Base-by-base conservation (phyloP, 768 basidiomycete genomes). In the Podaxis carcinomalis region DNA sequence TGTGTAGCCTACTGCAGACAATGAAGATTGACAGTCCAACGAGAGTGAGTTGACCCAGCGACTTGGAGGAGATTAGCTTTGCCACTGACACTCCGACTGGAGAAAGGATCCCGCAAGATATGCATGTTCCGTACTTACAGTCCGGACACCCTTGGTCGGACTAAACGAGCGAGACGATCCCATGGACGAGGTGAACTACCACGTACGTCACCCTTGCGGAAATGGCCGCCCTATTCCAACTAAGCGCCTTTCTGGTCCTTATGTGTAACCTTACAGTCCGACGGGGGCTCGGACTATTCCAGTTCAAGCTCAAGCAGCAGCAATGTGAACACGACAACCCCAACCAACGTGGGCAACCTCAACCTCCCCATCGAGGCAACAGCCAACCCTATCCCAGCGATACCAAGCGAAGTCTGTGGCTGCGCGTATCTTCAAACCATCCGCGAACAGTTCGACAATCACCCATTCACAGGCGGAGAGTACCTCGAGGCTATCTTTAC, bases 401-500 rank as follows among this genome's bases (percentile, higher is more conserved):
- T 44, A 21, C 53, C 32, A 64, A 70, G 62, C 68, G 73, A 73
- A 63, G 57, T 68, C 57, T 77, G 75, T 73, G 86, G 84, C 63
- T 88, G 86, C 78, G 83, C 79, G 55, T 87, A 83, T 70, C 81
- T 88, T 51, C 82, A 83, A 70, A 74, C 80, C 64, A 79, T 88
- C 65, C 82, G 81, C 66, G 77, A 77, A 57, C 85, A 85, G 61
- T 69, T 88, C 71, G 81, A 79, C 66, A 76, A 72, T 47, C 82
- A 75, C 63, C 71, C 70, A 57, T 90, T 87, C 58, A 88, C 87
- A 51, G 80, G 82, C 74, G 89, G 89, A 66, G 88, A 83, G 61
- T 92, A 90, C 68, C 82, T 92, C 72, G 90, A 92, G 68, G 79
- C 82, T 55, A 86, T 92, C 67, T 89, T 90, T 73, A 84, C 85